Evolutionary conservation across 2,329 filamentous ascomycete species (phyloP), one percentile per base, ranked within the genome.

Genomic region (Pseudogymnoascus sp.): DNA sequence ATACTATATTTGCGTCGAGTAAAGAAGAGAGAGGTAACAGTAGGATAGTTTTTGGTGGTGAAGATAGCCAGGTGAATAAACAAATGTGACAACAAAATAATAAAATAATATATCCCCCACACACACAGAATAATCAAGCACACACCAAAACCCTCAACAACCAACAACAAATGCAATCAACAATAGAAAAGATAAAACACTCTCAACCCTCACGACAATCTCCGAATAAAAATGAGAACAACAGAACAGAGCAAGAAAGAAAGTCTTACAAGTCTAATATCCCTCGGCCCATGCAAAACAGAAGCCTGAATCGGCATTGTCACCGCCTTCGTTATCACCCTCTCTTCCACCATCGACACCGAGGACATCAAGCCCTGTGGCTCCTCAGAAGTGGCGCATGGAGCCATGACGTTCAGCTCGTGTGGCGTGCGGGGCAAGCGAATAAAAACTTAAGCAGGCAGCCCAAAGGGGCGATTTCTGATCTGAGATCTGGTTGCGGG

Each of bases 41-140:
- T 78, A 4, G 83, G 84, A 0, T 82, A 84, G 62, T 4, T 82
- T 84, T 73, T 86, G 83, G 68, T 86, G 83, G n/a, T 84, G 84
- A 2, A 89, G 79, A 4, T 84, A 87, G 34, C 89, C 76, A 28
- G 87, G 87, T 65, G 82, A 44, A 44, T 42, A 40, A 40, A 44
- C 18, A 23, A 21, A 44, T 25, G 21, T 28, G 14, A 50, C 10
- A 53, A 25, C 6, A 46, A 25, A 25, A 46, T 16, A 40, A 44
- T 53, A 28, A 28, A 16, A 53, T 16, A 50, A 16, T 53, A 16
- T 8, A 53, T 16, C 23, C 23, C 85, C 69, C 86, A 86, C 60
- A 89, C 80, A 73, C 88, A 86, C 53, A 87, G 87, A 70, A 71
- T 88, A 89, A 59, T 18, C 21, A 18, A 44, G 7, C 38, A 62